Conservation (phyloP, 1,284 basidiomycete genomes). For the Pterulicium gracile region DNA sequence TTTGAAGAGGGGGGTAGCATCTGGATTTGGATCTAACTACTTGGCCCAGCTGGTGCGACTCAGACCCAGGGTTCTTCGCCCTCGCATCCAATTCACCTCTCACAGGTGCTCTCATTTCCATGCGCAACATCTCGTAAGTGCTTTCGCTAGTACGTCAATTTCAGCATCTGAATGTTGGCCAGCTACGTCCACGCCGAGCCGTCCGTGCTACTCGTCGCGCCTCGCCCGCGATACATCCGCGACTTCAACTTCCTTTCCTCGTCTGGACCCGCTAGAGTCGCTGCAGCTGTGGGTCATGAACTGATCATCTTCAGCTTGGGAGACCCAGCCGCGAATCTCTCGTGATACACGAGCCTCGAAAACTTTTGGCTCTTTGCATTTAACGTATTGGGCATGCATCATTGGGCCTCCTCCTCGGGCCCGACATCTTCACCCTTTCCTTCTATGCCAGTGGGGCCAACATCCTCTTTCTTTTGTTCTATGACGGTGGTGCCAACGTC, state of each 20-base stretch:
- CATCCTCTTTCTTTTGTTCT: too few relatives aligned
- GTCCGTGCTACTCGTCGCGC: slow-evolving; percentile 41
- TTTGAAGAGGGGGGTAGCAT: too few relatives aligned
- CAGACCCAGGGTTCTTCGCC: slow-evolving; percentile 63
- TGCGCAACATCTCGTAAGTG: slow-evolving; percentile 37
- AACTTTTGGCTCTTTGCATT: too few relatives aligned
- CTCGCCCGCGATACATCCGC: slow-evolving; percentile 50
- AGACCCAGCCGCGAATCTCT: too few relatives aligned
- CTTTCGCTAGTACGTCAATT: not conserved
- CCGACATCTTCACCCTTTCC: too few relatives aligned
- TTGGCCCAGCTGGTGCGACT: slow-evolving; percentile 58
- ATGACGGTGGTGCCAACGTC: too few relatives aligned
- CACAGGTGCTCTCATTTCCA: slow-evolving; percentile 54
- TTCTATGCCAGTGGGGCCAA: too few relatives aligned
- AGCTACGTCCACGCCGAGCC: slow-evolving; percentile 54
- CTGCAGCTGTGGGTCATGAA: slow-evolving; percentile 48
- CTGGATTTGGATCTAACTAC: slow-evolving; percentile 4
- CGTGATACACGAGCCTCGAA: too few relatives aligned
- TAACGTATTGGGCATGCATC: too few relatives aligned
- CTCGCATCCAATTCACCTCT: slow-evolving; percentile 48
- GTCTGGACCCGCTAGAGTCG: slow-evolving; percentile 49
- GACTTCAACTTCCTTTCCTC: slow-evolving; percentile 67
- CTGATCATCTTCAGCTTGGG: slow-evolving; percentile 41
- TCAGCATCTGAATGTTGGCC: slow-evolving; percentile 9
- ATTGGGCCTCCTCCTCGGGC: too few relatives aligned